A percentile compares a stretch with the other conserved stretches of the same genome.
These are phyloP conservation scores for Termitomyces sp. DNA, from an alignment of 768 basidiomycete genomes.

Conservation along the genomic window DNA sequence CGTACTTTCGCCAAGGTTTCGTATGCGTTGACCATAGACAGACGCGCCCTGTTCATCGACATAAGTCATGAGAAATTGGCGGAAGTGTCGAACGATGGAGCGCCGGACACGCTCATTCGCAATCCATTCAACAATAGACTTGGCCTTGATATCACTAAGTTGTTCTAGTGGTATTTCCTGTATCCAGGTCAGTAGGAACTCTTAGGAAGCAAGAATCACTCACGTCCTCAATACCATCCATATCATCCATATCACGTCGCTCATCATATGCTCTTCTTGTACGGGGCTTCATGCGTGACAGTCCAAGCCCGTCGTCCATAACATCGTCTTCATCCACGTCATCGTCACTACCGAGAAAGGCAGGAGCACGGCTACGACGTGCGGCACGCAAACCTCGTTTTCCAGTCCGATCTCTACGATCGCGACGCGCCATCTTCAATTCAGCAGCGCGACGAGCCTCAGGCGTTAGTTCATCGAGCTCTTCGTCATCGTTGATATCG, in stretches of 20 bases:
- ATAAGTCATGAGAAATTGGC: conserved; percentile 92
- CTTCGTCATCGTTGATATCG: conserved; percentile 80
- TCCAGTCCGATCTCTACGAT: conserved; percentile 66
- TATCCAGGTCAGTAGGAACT: conserved; percentile 7
- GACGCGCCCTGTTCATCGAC: conserved; percentile 88
- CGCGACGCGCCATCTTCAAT: conserved; percentile 80
- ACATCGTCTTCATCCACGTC: conserved; percentile 74
- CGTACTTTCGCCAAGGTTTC: conserved; percentile 89
- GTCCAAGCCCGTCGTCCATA: conserved; percentile 58
- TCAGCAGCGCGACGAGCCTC: conserved; percentile 79
- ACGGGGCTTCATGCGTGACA: conserved; percentile 71
- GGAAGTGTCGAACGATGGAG: conserved; percentile 89
- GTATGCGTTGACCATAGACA: conserved; percentile 92
- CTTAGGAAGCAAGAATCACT: conserved; percentile 20
- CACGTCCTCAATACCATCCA: conserved; percentile 85
- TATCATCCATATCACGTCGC: conserved; percentile 81
- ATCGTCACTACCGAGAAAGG: conserved; percentile 81
- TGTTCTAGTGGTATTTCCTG: conserved; percentile 95
- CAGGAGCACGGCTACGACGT: conserved; percentile 74
- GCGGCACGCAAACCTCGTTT: conserved; percentile 69
- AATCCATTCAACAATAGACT: conserved; percentile 97
- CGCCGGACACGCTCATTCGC: conserved; percentile 86
- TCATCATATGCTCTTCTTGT: conserved; percentile 94
- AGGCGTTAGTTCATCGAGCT: conserved; percentile 59
- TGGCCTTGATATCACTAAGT: conserved; percentile 95